Evolutionary conservation across 192 early-diverging fungal genomes (phyloP), one percentile per base, ranked within the genome.

Genomic region (Coemansia sp.): DNA sequence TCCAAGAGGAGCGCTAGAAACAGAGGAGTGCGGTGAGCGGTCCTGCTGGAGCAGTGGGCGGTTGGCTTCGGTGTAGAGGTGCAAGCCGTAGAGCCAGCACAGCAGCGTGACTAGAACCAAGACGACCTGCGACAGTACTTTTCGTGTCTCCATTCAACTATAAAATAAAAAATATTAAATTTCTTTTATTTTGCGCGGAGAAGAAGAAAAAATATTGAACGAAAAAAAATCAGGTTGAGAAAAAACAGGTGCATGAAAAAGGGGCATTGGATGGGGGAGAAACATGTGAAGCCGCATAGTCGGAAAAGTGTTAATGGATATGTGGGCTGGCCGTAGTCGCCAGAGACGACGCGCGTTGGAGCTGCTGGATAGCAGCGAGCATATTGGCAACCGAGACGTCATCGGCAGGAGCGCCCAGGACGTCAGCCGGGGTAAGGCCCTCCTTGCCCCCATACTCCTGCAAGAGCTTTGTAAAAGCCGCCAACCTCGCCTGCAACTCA

Each of bases 281-380:
- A n/a, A 26, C 23, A 26, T 55, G 26, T 55, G 52, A 26, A n/a
- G 26, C 12, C 14, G 26, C 50, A 53, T n/a, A n/a, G 10, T 6
- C 31, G 47, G 38, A 18, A 0, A 25, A 18, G 23, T 20, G 39
- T 52, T 55, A 1, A 16, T n/a, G 13, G 13, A 55, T 10, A 48
- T 55, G 48, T 26, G 13, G 25, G 48, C 48, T 14, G 28, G 45
- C 25, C 31, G 31, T 31, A 6, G 62, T 63, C 39, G 48, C 69
- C 60, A 73, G 63, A 37, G 73, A 70, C 43, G 67, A 76, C 23
- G 74, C n/a, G 64, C 71, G 73, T 65, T 76, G 73, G 13, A 76
- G 64, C 70, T 76, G 79, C 74, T 76, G 74, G 43, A 82, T 82
- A 23, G 73, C 79, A 8, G 70, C 62, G 10, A 82, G 67, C 74